Evolutionary conservation across 2,329 filamentous ascomycete genomes (phyloP), one percentile per base, ranked within the genome.

Genomic region (Epichloe uncinata): DNA sequence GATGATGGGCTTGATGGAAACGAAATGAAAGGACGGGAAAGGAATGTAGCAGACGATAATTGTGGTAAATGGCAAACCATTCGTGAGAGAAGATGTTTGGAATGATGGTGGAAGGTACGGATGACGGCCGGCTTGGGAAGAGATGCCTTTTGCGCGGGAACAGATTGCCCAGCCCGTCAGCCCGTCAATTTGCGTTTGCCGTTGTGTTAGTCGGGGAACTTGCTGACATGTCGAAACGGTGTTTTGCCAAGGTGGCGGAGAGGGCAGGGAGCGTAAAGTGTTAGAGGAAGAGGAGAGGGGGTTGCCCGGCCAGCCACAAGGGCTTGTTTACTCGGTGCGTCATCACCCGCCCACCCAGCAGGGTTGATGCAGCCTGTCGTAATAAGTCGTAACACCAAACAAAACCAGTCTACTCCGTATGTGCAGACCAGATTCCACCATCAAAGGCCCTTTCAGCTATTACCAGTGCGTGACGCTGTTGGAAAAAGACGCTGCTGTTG

Each of bases 321-420:
- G 3, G 7, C 30, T 30, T 64, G 37, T 62, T 66, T 65, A 65
- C 61, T 58, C 57, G 35, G 55, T 60, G 65, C 61, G 63, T 65
- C 63, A 66, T 60, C 46, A 22, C 15, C 5, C 11, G 11, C 33
- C 7, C 5, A 16, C 41, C 42, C 37, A 33, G 50, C 38, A 49
- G 34, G 20, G 20, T 12, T 26, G 22, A 26, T 26, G 22, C 22
- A 26, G 6, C 22, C 22, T 26, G 22, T 26, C 22, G 22, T 26
- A 8, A 26, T 6, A 26, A 6, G n/a, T n/a, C n/a, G n/a, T n/a
- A n/a, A n/a, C n/a, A n/a, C n/a, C n/a, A n/a, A n/a, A n/a, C 2
- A 8, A 26, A n/a, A 8, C 22, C 22, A 26, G 20, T 5, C 4
- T 5, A 22, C 20, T 20, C 20, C 20, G 20, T 20, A 18, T 26